Evolutionary conservation across 2,329 filamentous ascomycete species (phyloP).

Genomic region (Penicillium occitanis): DNA sequence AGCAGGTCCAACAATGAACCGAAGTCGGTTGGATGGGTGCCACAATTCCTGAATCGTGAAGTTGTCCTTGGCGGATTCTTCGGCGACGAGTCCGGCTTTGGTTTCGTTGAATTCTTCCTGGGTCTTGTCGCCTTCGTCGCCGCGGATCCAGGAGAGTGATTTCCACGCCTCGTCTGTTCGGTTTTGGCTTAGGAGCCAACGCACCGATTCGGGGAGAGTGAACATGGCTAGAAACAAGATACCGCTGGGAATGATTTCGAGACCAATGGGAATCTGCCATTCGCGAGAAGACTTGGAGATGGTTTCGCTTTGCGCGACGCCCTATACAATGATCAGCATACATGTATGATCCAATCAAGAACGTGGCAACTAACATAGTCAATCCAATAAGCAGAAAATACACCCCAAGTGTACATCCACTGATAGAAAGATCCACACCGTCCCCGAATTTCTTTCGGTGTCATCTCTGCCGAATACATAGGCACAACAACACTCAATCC

Average conservation of each 20-base stretch:
- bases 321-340: not conserved
- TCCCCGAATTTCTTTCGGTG: slow-evolving; percentile 45
- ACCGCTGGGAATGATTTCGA: not conserved
- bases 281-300: not conserved
- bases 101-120: slow-evolving; percentile 52
- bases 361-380: slow-evolving; percentile 40
- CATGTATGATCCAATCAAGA: not conserved
- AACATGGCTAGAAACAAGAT: slow-evolving; percentile 5
- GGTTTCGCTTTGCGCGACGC: not conserved
- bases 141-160: slow-evolving; percentile 50
- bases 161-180: slow-evolving; percentile 22
- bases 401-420: slow-evolving; percentile 48
- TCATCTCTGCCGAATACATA: slow-evolving; percentile 42
- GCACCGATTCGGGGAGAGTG: slow-evolving; percentile 14
- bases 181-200: slow-evolving; percentile 15
- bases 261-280: not conserved
- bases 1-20: slow-evolving; percentile 32
- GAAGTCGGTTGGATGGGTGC: slow-evolving; percentile 44
- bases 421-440: slow-evolving; percentile 52
- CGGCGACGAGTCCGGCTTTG: slow-evolving; percentile 45
- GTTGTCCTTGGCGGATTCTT: slow-evolving; percentile 43
- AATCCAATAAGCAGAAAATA: slow-evolving; percentile 52
- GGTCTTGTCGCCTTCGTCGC: slow-evolving; percentile 38
- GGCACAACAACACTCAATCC: slow-evolving; percentile 42
- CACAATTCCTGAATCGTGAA: slow-evolving; percentile 46